Evolutionary conservation across 1,139 yeast species (phyloP).

Genomic region (Kodamaea ohmeri): DNA sequence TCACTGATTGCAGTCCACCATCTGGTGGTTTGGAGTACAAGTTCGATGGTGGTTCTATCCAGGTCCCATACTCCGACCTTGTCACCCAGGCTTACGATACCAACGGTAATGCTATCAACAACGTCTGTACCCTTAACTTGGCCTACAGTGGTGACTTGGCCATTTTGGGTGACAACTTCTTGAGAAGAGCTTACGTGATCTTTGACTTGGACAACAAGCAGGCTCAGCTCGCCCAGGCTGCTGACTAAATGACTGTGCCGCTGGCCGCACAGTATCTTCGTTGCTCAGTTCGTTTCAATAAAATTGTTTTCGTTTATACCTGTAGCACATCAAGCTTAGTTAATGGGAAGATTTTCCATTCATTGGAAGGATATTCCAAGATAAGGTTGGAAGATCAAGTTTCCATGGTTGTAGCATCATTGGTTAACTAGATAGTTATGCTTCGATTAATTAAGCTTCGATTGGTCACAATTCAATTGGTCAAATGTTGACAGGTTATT

Average conservation of each 20-base stretch:
- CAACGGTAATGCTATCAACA: slow-evolving; percentile 7
- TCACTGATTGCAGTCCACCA: slow-evolving; percentile 26
- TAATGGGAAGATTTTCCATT: too few relatives aligned
- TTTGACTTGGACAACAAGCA: slow-evolving; percentile 19
- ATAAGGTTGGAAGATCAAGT: too few relatives aligned
- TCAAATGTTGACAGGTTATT: too few relatives aligned
- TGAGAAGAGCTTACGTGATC: slow-evolving; percentile 21
- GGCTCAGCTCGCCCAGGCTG: slow-evolving; percentile 18
- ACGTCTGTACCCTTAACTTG: not conserved
- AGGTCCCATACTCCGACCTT: slow-evolving; percentile 44
- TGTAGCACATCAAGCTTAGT: too few relatives aligned
- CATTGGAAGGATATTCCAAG: too few relatives aligned
- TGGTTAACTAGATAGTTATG: too few relatives aligned
- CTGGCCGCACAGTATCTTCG: not conserved
- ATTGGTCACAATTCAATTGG: too few relatives aligned
- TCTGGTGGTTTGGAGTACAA: slow-evolving; percentile 27
- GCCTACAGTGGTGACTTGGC: slow-evolving; percentile 4
- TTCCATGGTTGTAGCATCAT: too few relatives aligned
- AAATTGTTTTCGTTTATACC: too few relatives aligned
- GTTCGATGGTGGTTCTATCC: slow-evolving; percentile 48
- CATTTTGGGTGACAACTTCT: slow-evolving; percentile 22
- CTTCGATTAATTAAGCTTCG: too few relatives aligned
- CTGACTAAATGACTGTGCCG: slow-evolving; percentile 7
- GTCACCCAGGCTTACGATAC: slow-evolving; percentile 8
- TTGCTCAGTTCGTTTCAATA: too few relatives aligned